Evolutionary conservation across 2,329 filamentous ascomycete genomes (phyloP).

Genomic region (Epichloe gansuensis): DNA sequence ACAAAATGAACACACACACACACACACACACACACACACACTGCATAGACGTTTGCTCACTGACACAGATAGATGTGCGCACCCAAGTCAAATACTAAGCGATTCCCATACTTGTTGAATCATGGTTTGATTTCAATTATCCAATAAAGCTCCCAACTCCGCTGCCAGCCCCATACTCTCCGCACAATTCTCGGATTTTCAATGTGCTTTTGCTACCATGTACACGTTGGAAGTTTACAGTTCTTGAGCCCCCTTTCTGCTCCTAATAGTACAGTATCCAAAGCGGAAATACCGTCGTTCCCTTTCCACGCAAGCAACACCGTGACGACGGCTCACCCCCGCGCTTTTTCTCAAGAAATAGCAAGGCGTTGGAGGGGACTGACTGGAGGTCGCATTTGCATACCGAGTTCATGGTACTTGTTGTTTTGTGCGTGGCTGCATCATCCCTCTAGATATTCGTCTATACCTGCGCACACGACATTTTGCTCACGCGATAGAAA

Average conservation of each 20-base stretch:
- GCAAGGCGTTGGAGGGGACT: not conserved
- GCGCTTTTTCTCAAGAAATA: not conserved
- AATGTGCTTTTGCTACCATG: slow-evolving; percentile 8
- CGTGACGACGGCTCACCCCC: not conserved
- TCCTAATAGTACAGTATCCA: slow-evolving; percentile 17
- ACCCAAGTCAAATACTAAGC: too few species aligned
- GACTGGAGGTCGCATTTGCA: not conserved
- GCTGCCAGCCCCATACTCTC: slow-evolving; percentile 6
- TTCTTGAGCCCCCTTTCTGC: slow-evolving; percentile 4
- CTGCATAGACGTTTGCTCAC: too few species aligned
- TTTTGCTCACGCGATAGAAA: not conserved
- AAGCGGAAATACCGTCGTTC: slow-evolving; percentile 7
- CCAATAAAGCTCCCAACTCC: slow-evolving; percentile 6
- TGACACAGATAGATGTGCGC: too few species aligned
- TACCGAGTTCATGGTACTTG: not conserved
- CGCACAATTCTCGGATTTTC: not conserved
- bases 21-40: too few species aligned
- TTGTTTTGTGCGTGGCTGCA: not conserved
- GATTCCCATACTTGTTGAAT: not conserved
- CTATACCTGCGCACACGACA: not conserved
- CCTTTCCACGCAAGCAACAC: not conserved
- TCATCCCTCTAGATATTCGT: not conserved
- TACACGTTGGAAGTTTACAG: slow-evolving; percentile 11
- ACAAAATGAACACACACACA: too few species aligned
- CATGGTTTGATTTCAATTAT: slow-evolving; percentile 1